These are phyloP conservation scores for Colletotrichum nymphaeae DNA, from an alignment of 2,329 filamentous ascomycete genomes.

Conservation along the genomic window DNA sequence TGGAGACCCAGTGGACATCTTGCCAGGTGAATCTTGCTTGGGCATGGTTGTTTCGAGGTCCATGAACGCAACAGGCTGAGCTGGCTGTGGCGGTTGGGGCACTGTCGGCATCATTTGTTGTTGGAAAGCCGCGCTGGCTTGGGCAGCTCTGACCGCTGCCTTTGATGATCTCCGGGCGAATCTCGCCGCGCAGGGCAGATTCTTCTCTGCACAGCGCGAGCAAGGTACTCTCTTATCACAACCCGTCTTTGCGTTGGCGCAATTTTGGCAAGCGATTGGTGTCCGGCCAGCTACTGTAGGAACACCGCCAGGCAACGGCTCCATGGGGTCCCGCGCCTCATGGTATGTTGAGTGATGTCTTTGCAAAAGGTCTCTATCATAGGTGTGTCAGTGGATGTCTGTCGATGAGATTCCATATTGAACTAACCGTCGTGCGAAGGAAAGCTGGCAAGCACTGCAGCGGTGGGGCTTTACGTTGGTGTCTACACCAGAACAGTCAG, in stretches of 20 bases:
- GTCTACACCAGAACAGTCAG: slow-evolving; percentile 49
- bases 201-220: slow-evolving; percentile 51
- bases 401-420: not conserved
- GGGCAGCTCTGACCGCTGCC: slow-evolving; percentile 55
- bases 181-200: slow-evolving; percentile 52
- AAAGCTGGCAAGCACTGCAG: slow-evolving; percentile 60
- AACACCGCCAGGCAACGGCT: slow-evolving; percentile 55
- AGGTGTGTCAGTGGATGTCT: slow-evolving; percentile 35
- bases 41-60: slow-evolving; percentile 45
- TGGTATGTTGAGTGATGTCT: slow-evolving; percentile 64
- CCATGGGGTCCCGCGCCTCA: slow-evolving; percentile 59
- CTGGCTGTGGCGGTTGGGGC: slow-evolving; percentile 34
- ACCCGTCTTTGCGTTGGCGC: slow-evolving; percentile 52
- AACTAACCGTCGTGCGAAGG: slow-evolving; percentile 60
- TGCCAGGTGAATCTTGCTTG: slow-evolving; percentile 42
- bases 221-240: slow-evolving; percentile 53
- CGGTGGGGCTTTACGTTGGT: slow-evolving; percentile 66
- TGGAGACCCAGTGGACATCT: slow-evolving; percentile 43
- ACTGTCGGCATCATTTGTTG: slow-evolving; percentile 39
- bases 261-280: slow-evolving; percentile 52
- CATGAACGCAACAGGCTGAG: slow-evolving; percentile 49
- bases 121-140: slow-evolving; percentile 49
- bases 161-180: slow-evolving; percentile 64
- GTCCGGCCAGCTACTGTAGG: slow-evolving; percentile 52
- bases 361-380: slow-evolving; percentile 59